These are phyloP conservation scores for Bipolaris cookei DNA, from an alignment of 2,329 filamentous ascomycete species.

Conservation along the genomic window DNA sequence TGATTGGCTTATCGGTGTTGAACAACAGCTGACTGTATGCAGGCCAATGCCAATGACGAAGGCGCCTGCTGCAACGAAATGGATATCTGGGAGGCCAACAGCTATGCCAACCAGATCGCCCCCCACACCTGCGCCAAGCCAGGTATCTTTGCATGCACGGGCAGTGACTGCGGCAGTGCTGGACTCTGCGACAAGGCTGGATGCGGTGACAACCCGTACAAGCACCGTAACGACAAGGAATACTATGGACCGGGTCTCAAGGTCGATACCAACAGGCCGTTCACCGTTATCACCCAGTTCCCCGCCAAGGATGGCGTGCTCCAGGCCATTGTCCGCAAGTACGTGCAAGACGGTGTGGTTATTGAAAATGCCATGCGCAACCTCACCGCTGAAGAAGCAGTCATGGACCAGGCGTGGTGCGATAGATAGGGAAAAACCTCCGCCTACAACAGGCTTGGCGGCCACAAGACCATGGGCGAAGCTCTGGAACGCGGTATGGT, in stretches of 20 bases:
- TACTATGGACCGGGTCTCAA: constrained; percentile 48
- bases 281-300: constrained; percentile 74
- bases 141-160: constrained; percentile 51
- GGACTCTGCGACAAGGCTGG: constrained; percentile 47
- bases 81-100: constrained; percentile 64
- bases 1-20: not conserved
- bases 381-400: constrained; percentile 16
- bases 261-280: constrained; percentile 64
- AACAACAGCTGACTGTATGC: constrained; percentile 44
- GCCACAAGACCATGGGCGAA: constrained; percentile 54
- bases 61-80: constrained; percentile 63
- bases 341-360: constrained; percentile 67
- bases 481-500: constrained; percentile 60
- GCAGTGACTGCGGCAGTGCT: constrained; percentile 49
- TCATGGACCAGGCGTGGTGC: constrained; percentile 42
- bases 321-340: constrained; percentile 67
- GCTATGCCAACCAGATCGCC: constrained; percentile 53
- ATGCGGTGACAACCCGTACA: constrained; percentile 46
- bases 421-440: not conserved
- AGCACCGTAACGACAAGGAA: constrained; percentile 25
- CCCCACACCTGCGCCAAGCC: constrained; percentile 58
- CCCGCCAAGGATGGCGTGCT: constrained; percentile 64
- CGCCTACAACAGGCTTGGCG: constrained; percentile 48
- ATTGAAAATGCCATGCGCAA: constrained; percentile 61
- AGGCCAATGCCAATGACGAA: constrained; percentile 52